Base-by-base conservation (phyloP, 2,329 filamentous ascomycete species). In the Arthrocladium fulminans region DNA sequence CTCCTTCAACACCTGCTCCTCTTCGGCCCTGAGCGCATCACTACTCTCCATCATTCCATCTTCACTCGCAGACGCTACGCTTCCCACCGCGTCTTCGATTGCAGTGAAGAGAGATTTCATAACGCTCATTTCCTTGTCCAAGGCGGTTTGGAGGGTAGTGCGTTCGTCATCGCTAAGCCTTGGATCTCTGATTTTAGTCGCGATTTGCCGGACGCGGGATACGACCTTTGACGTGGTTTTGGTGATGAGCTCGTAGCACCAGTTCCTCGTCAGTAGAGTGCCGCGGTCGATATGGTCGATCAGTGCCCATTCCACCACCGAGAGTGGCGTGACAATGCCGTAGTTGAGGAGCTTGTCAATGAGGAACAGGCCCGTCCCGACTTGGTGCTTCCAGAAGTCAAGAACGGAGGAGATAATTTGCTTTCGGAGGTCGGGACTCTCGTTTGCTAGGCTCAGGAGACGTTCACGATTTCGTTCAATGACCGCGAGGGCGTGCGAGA, bases 331-430 rank as follows among this genome's bases (percentile, higher is more conserved):
- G 29, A 98, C 75, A 59, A 98, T 95, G 12, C 86, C 89, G 70
- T 96, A 98, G 70, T 97, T 98, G 58, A 98, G 82, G 3, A 98
- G 77, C 68, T 97, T 97, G 72, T 97, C 90, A 50, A 97, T 78
- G 59, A 98, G 94, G 58, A 86, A 86, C 57, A 97, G 80, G 2
- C 88, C 92, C 37, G 94, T 83, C 51, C 92, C 92, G 0, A 90
- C 88, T 60, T 98, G 90, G 25, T 90, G 83, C 40, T 79, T 78
- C 92, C 92, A 98, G 72, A 96, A 98, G 34, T 82, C 76, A 72
- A 96, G 86, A 32, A 97, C 88, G 3, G 86, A 86, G 3, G 83
- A 80, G 58, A 97, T 86, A 60, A 98, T 94, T 67, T 98, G 92
- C 35, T 81, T 78, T 34, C 88, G 81, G 1, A 88, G 88, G 2